Evolutionary conservation across 495 filamentous ascomycete genomes (phyloP).

Genomic region (Staphylotrichum tortipilum): DNA sequence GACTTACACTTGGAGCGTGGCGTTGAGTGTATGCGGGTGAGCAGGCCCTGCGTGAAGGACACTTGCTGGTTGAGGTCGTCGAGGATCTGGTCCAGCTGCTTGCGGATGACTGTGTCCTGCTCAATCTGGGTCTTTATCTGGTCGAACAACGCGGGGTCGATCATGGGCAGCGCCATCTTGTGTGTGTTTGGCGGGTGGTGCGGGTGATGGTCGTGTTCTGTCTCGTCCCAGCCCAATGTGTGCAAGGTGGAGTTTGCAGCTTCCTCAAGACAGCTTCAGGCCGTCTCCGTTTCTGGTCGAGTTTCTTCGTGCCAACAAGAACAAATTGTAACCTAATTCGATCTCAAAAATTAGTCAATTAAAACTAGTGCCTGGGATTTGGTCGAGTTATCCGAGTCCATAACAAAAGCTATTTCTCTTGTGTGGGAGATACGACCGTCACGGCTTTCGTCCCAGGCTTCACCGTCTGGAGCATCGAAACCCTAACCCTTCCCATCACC

Average conservation of each 20-base stretch:
- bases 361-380: no score
- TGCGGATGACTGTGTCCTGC: conserved; percentile 69
- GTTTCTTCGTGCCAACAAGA: background rate
- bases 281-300: no score
- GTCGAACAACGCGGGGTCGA: conserved; percentile 79
- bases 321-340: background rate
- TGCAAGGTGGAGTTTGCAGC: background rate
- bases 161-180: conserved; percentile 38
- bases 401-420: no score
- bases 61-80: conserved; percentile 59
- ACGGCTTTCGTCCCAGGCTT: no score
- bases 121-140: conserved; percentile 84
- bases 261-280: background rate
- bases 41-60: conserved; percentile 63
- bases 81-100: conserved; percentile 74
- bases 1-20: conserved; percentile 63
- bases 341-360: no score
- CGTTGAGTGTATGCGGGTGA: conserved; percentile 86
- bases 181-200: conserved; percentile 10
- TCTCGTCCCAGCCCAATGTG: background rate
- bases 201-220: background rate
- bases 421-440: no score
- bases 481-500: no score
- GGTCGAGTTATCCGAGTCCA: no score
- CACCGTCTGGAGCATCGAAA: no score